A percentile compares a stretch with the other conserved stretches of the same genome.
Evolutionary conservation across 2,329 filamentous ascomycete genomes (phyloP).

Genomic region (Claviceps africana): DNA sequence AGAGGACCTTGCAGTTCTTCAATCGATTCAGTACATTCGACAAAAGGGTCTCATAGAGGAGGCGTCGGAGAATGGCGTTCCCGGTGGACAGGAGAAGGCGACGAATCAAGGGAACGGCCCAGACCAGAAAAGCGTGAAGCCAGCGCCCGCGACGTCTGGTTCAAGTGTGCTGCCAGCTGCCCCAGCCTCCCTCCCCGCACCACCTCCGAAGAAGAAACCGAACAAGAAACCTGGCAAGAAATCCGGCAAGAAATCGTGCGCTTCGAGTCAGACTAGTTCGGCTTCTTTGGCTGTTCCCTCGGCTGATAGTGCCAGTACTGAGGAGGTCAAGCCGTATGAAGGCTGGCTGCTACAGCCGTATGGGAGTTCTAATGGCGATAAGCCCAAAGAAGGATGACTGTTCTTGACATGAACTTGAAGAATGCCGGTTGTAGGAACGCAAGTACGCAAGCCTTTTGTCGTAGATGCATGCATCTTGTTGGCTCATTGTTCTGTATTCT

Average conservation of each 20-base stretch:
- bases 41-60: constrained; percentile 39
- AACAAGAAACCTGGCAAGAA: constrained; percentile 2
- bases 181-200: constrained; percentile 23
- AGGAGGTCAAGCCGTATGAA: constrained; percentile 21
- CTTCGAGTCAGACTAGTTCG: constrained; percentile 15
- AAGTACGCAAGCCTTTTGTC: background rate
- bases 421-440: background rate
- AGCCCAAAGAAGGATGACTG: constrained; percentile 20
- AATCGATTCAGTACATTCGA: constrained; percentile 51
- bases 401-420: constrained; percentile 10
- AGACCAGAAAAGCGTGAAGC: constrained; percentile 2
- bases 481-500: background rate
- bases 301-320: constrained; percentile 18
- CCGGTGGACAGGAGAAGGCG: constrained; percentile 3
- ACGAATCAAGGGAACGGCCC: constrained; percentile 9
- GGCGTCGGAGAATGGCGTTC: constrained; percentile 7
- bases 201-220: constrained; percentile 20
- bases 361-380: constrained; percentile 18
- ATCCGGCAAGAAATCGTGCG: background rate
- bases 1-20: constrained; percentile 50
- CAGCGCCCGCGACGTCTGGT: constrained; percentile 6
- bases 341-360: constrained; percentile 25
- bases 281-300: constrained; percentile 16
- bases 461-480: background rate
- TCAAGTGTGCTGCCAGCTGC: constrained; percentile 24